Evolutionary conservation across 78 protist genomes (phyloP).

Genomic region (Capsaspora owczarzaki): DNA sequence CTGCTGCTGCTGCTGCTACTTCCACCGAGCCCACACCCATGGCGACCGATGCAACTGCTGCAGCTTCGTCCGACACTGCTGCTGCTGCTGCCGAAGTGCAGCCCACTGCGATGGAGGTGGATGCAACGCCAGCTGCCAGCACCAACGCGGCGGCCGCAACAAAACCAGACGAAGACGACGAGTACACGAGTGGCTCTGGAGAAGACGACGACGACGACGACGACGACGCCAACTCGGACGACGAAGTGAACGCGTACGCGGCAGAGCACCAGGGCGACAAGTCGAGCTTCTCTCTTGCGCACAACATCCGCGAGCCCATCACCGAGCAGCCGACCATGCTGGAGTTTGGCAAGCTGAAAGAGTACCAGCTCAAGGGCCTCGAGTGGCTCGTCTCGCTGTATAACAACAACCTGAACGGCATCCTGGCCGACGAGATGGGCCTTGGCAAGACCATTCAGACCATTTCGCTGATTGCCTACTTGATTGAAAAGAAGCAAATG

Average conservation of each 20-base stretch:
- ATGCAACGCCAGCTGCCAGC: too few relatives aligned
- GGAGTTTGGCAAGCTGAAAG: conserved; percentile 31
- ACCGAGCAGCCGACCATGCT: conserved; percentile 30
- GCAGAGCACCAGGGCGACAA: neutral
- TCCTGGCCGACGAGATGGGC: conserved; percentile 99
- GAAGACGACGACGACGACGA: too few relatives aligned
- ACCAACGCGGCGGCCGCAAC: too few relatives aligned
- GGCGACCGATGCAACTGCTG: too few relatives aligned
- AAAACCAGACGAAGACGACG: too few relatives aligned
- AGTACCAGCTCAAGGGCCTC: conserved; percentile 63
- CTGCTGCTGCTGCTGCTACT: too few relatives aligned
- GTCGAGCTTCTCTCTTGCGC: neutral
- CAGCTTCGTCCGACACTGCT: too few relatives aligned
- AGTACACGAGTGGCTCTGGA: too few relatives aligned
- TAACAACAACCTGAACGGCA: conserved; percentile 84
- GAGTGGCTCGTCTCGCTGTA: conserved; percentile 87
- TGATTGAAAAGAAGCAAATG: conserved; percentile 46
- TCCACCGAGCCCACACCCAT: too few relatives aligned
- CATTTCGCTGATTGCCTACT: conserved; percentile 62
- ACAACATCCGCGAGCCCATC: neutral
- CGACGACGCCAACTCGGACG: neutral
- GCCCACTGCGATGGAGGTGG: too few relatives aligned
- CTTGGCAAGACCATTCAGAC: conserved; percentile 95
- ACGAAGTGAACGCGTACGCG: neutral
- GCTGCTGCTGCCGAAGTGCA: too few relatives aligned